Base-by-base conservation (phyloP, 2,329 filamentous ascomycete genomes). In the Penicillium sp. region DNA sequence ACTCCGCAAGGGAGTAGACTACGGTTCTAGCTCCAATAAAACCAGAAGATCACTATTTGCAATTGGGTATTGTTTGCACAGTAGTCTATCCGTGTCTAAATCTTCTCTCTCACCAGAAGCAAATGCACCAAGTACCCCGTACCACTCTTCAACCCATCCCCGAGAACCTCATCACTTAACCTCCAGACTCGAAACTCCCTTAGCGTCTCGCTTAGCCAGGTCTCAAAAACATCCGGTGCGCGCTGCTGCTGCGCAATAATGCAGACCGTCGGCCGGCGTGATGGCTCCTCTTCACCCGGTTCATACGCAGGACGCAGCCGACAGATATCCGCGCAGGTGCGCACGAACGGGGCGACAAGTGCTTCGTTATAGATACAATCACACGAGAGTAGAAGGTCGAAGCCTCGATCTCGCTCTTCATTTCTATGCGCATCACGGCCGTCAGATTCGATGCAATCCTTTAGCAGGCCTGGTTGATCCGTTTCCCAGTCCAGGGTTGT, bases 291-390 rank as follows among this genome's bases (percentile, higher is more conserved):
- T 37, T 53, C 40, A 26, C 53, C 37, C 42, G 47, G 16, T 0
- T 50, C 29, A 28, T 60, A 64, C 0, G 49, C 46, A 11, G 65
- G 62, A 27, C 83, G 74, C 13, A 91, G 67, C 8, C 71, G 71
- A 67, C 89, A 95, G 20, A 83, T 77, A 52, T 94, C 86, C 5
- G 75, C 80, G 64, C 87, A 95, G 0, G 88, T 86, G 58, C 84
- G 79, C n/a, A 93, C 86, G 40, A 97, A 80, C 0, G 90, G 89
- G 35, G 79, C 73, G 20, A 97, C 80, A 3, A 97, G 78, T 2
- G 86, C 80, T 55, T 95, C 87, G 69, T 97, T 98, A 74, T 94
- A 98, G 57, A 98, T 85, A 68, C 90, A 96, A 68, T 98, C 93
- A 63, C 89, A 95, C 3, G 89, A 89, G 28, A 97, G 66, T 9